These are phyloP conservation scores for Citrullus mucosospermus DNA, from an alignment of 306 rosid genomes.

Conservation along the genomic window DNA sequence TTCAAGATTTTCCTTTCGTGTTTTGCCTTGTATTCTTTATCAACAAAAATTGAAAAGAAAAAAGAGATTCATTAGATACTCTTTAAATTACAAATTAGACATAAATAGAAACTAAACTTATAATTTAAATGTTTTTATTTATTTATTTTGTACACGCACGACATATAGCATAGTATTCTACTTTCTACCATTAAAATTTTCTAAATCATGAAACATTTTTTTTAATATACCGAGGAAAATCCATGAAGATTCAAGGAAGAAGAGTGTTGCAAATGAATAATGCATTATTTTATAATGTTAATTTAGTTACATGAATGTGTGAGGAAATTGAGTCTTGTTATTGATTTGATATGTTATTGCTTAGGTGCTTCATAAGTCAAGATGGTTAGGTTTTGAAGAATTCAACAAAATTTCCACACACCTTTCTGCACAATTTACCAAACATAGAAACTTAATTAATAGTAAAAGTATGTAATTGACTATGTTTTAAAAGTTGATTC, in stretches of 20 bases:
- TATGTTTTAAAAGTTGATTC: background rate
- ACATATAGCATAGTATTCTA: background rate
- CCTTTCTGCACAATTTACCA: background rate
- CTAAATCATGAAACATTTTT: background rate
- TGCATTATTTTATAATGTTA: background rate
- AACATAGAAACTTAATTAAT: background rate
- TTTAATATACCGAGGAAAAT: background rate
- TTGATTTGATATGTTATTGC: background rate
- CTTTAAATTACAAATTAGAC: too few species aligned
- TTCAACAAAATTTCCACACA: background rate
- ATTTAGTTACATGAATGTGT: background rate
- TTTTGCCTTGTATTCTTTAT: too few species aligned
- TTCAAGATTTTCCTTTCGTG: too few species aligned
- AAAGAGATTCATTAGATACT: too few species aligned
- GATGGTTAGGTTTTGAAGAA: background rate
- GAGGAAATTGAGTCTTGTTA: background rate
- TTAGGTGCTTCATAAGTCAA: background rate
- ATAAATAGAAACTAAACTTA: too few species aligned
- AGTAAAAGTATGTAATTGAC: too few species aligned
- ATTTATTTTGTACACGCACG: too few species aligned
- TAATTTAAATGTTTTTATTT: too few species aligned
- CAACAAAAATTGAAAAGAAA: too few species aligned
- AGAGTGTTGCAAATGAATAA: background rate
- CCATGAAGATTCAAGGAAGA: background rate
- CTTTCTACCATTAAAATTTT: background rate